phyloP scores from a whole-genome alignment of 768 basidiomycete species.

The Panus rudis region DNA sequence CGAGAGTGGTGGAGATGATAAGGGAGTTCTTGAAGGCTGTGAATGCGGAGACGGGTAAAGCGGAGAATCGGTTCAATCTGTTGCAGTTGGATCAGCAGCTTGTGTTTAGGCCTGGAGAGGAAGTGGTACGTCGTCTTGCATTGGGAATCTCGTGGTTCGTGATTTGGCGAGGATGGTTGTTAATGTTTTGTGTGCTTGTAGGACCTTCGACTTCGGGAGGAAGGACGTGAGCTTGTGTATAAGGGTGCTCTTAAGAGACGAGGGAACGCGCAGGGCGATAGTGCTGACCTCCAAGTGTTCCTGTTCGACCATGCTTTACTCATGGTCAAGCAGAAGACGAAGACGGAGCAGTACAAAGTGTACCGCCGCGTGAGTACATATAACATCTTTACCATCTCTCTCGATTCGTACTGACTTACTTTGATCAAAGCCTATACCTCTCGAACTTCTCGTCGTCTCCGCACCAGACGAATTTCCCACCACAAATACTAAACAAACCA shows the following conservation, averaged over 20 bases:
- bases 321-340: conserved; percentile 90
- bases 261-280: conserved; percentile 60
- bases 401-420: conserved; percentile 1
- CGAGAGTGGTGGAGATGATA: conserved; percentile 69
- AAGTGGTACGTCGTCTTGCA: conserved; percentile 56
- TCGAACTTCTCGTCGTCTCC: conserved; percentile 83
- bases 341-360: conserved; percentile 88
- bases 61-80: conserved; percentile 94
- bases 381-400: neutral
- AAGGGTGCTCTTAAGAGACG: conserved; percentile 88
- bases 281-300: conserved; percentile 89
- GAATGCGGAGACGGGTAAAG: conserved; percentile 89
- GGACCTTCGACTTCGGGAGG: conserved; percentile 83
- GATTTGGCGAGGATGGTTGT: neutral
- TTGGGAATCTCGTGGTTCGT: neutral
- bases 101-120: conserved; percentile 82
- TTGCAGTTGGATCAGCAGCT: conserved; percentile 90
- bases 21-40: conserved; percentile 82
- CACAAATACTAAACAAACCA: conserved; percentile 19
- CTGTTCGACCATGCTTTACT: conserved; percentile 95
- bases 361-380: conserved; percentile 70
- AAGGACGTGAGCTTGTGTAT: conserved; percentile 84
- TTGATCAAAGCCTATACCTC: conserved; percentile 75
- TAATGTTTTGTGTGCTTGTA: conserved; percentile 22
- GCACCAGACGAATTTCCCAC: conserved; percentile 60